These are phyloP conservation scores for Metschnikowia picachoensis DNA, from an alignment of 805 yeast genomes.

Conservation along the genomic window DNA sequence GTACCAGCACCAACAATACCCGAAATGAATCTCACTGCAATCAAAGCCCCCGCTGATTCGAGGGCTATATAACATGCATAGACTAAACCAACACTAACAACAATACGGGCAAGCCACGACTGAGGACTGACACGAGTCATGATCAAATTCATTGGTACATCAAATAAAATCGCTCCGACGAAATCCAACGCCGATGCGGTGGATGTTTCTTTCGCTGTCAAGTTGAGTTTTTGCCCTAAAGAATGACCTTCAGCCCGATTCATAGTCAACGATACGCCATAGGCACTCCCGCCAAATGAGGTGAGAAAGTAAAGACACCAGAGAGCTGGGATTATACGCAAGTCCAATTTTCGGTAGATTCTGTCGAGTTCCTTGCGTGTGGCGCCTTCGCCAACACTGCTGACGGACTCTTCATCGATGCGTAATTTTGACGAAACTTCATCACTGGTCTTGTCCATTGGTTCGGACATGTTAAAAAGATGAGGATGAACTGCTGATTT, in stretches of 20 bases:
- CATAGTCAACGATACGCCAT: slow-evolving; percentile 80
- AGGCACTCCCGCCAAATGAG: slow-evolving; percentile 73
- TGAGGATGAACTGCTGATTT: neutral
- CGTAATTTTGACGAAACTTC: neutral
- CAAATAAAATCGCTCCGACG: slow-evolving; percentile 79
- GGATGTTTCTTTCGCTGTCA: slow-evolving; percentile 56
- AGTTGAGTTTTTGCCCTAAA: slow-evolving; percentile 44
- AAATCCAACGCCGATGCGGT: slow-evolving; percentile 78
- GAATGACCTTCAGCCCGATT: slow-evolving; percentile 60
- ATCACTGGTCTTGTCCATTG: neutral
- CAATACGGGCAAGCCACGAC: slow-evolving; percentile 77
- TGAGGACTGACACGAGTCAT: slow-evolving; percentile 83
- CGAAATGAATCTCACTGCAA: slow-evolving; percentile 65
- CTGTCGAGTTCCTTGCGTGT: slow-evolving; percentile 36
- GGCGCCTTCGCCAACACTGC: neutral
- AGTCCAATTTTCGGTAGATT: slow-evolving; percentile 60
- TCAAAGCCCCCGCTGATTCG: slow-evolving; percentile 50
- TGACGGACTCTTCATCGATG: slow-evolving; percentile 1
- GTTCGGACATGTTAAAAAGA: neutral
- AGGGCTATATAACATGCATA: slow-evolving; percentile 70
- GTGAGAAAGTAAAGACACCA: slow-evolving; percentile 77
- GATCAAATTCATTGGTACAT: slow-evolving; percentile 80
- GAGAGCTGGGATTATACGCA: slow-evolving; percentile 73
- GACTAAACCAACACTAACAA: slow-evolving; percentile 70
- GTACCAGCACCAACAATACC: slow-evolving; percentile 82